A percentile compares a stretch with the other conserved stretches of the same genome.
Evolutionary conservation across 1,284 basidiomycete species (phyloP).

Genomic region (Trametes versicolor): DNA sequence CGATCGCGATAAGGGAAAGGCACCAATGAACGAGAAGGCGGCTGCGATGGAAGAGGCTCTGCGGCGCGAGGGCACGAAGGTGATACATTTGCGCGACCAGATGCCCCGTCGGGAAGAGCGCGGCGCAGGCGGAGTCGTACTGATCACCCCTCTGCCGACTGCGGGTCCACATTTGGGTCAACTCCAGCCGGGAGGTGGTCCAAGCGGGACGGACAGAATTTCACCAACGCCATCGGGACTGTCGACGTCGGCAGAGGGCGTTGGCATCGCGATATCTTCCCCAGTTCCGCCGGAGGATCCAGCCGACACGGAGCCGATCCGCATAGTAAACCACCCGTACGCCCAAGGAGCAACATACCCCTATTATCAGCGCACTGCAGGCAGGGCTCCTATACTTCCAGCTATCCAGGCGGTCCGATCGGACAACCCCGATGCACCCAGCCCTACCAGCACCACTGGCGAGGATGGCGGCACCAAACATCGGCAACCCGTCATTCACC

Average conservation of each 20-base stretch:
- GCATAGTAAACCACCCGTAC: conserved; percentile 63
- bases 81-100: conserved; percentile 49
- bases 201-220: conserved; percentile 24
- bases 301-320: conserved; percentile 46
- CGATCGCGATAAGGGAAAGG: conserved; percentile 35
- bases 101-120: conserved; percentile 29
- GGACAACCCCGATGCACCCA: conserved; percentile 15
- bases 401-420: conserved; percentile 9
- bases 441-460: conserved; percentile 20
- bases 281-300: conserved; percentile 55
- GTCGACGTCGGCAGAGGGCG: conserved; percentile 46
- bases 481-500: conserved; percentile 53
- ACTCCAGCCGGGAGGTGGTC: conserved; percentile 16
- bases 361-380: conserved; percentile 31
- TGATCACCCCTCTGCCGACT: conserved; percentile 31
- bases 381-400: conserved; percentile 20
- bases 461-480: conserved; percentile 57
- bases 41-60: conserved; percentile 54
- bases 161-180: conserved; percentile 1
- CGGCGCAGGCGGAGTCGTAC: conserved; percentile 32
- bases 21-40: conserved; percentile 45
- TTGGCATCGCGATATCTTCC: conserved; percentile 77
- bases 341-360: conserved; percentile 56
- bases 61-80: conserved; percentile 52
- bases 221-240: conserved; percentile 46